These are phyloP conservation scores for Passiflora organensis DNA, from an alignment of 345 rosid genomes.

Conservation along the genomic window DNA sequence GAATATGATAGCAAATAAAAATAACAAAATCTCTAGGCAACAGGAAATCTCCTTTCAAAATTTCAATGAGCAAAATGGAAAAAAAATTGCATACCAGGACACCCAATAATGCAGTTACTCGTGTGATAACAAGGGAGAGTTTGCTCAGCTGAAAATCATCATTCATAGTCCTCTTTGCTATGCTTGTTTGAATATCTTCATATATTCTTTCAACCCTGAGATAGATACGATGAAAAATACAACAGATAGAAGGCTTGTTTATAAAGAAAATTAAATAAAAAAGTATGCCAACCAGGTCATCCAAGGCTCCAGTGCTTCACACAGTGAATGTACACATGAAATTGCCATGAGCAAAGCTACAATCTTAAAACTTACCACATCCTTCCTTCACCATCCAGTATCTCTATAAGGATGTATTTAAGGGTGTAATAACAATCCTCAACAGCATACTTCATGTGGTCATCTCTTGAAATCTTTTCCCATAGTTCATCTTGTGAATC, in stretches of 20 bases:
- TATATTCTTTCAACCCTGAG: constrained; percentile 83
- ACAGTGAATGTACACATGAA: not conserved
- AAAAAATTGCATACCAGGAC: constrained; percentile 54
- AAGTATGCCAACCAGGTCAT: too few species aligned
- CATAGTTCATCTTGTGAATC: constrained; percentile 77
- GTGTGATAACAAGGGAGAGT: constrained; percentile 69
- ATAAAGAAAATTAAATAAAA: too few species aligned
- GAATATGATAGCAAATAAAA: not conserved
- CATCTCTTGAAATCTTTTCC: constrained; percentile 83
- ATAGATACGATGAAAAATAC: constrained; percentile 21
- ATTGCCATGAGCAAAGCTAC: constrained; percentile 12
- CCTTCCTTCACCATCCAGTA: constrained; percentile 85
- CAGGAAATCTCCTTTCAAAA: not conserved
- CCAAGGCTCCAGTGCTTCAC: too few species aligned
- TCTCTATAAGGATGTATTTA: constrained; percentile 56
- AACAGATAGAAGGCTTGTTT: too few species aligned
- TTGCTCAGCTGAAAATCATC: constrained; percentile 62
- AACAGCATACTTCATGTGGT: constrained; percentile 93
- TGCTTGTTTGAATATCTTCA: constrained; percentile 55
- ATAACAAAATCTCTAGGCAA: not conserved
- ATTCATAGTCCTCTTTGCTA: constrained; percentile 41
- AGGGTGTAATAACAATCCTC: constrained; percentile 72
- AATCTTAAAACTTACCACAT: constrained; percentile 52
- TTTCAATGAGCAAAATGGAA: not conserved
- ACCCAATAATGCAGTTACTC: constrained; percentile 78